Evolutionary conservation across 345 rosid species (phyloP).

Genomic region (Combretum micranthum): DNA sequence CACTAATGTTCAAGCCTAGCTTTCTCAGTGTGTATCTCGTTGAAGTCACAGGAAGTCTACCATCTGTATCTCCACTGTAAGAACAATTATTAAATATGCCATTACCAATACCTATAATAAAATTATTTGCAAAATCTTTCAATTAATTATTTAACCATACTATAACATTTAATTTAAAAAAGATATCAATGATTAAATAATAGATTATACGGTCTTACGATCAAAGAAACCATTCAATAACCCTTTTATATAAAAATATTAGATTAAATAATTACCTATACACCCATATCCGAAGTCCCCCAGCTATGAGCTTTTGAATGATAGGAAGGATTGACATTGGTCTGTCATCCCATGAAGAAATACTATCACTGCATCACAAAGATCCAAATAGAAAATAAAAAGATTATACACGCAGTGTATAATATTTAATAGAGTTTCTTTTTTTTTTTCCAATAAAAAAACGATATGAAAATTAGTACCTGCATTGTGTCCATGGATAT

Average conservation of each 20-base stretch:
- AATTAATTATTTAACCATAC: no score
- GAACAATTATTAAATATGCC: no score
- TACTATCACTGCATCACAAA: conserved; percentile 23
- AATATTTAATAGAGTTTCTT: no score
- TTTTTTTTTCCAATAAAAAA: no score
- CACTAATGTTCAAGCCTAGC: conserved; percentile 46
- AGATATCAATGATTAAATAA: no score
- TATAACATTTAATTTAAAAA: no score
- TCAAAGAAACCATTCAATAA: no score
- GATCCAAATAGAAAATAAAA: background rate
- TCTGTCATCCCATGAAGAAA: conserved; percentile 48
- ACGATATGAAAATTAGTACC: conserved; percentile 15
- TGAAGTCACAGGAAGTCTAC: conserved; percentile 73
- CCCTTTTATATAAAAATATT: no score
- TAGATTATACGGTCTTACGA: no score
- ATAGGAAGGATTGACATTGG: conserved; percentile 67
- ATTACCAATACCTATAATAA: no score
- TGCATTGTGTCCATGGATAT: conserved; percentile 81
- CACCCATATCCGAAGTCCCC: conserved; percentile 73
- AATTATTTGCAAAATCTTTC: no score
- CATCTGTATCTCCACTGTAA: conserved; percentile 83
- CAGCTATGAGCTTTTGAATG: conserved; percentile 53
- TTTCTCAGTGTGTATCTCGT: conserved; percentile 63
- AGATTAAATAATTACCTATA: conserved; percentile 33
- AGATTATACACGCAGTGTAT: no score